These are phyloP conservation scores for Mucor plumbeus DNA, from an alignment of 371 early-diverging fungal genomes.

Conservation along the genomic window DNA sequence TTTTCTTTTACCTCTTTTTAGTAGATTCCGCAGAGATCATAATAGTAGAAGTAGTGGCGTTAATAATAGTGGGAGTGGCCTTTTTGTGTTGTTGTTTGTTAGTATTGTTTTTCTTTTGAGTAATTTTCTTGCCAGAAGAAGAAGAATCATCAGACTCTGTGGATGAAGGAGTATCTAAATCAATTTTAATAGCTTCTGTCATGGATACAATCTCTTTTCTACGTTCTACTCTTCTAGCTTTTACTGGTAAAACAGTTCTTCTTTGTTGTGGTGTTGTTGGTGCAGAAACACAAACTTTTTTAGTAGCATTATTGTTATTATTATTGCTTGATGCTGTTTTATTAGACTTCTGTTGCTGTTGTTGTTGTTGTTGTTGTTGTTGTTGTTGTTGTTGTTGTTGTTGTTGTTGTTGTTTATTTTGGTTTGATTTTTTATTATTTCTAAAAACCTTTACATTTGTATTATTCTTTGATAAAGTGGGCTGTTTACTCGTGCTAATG, in stretches of 20 bases:
- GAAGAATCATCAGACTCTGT: constrained; percentile 24
- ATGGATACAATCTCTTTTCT: constrained; percentile 29
- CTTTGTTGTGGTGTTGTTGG: constrained; percentile 29
- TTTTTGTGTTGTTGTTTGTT: constrained; percentile 9
- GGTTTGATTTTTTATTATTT: neutral
- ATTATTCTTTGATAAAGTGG: constrained; percentile 1
- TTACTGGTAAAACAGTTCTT: constrained; percentile 25
- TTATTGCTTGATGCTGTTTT: neutral
- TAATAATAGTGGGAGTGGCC: neutral
- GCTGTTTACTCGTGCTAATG: neutral
- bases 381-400: neutral
- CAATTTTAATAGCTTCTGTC: constrained; percentile 19
- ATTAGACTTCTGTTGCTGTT: neutral
- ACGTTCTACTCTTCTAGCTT: constrained; percentile 28
- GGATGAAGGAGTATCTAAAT: constrained; percentile 15
- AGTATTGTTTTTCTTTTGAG: neutral
- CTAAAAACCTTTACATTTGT: neutral
- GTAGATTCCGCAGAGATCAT: neutral
- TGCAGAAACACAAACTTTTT: constrained; percentile 16
- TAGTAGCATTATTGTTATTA: neutral
- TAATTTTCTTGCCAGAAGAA: neutral
- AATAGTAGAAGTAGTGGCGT: neutral
- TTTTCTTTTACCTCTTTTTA: constrained; percentile 14
- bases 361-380: neutral
- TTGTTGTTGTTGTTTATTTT: neutral